A percentile compares a stretch with the other conserved stretches of the same genome.
Evolutionary conservation across 805 yeast species (phyloP).

Genomic region (Metschnikowia arizonensis): DNA sequence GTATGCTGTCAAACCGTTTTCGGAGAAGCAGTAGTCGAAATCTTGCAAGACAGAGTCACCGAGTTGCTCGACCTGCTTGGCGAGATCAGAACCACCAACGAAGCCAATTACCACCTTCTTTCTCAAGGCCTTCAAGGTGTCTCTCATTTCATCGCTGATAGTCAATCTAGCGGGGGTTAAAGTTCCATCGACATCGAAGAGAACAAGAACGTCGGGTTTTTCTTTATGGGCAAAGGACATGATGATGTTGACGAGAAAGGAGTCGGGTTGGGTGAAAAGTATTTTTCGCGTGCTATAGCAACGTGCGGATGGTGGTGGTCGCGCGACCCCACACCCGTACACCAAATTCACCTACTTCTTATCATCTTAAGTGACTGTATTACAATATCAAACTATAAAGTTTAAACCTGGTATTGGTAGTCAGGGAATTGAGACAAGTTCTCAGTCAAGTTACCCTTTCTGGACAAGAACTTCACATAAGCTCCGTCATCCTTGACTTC

Average conservation of each 20-base stretch:
- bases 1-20: slow-evolving; percentile 97
- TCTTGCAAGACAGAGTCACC: slow-evolving; percentile 72
- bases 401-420: slow-evolving; percentile 52
- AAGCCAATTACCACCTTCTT: slow-evolving; percentile 93
- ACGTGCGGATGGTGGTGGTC: slow-evolving; percentile 2
- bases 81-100: slow-evolving; percentile 95
- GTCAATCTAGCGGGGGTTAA: slow-evolving; percentile 92
- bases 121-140: slow-evolving; percentile 69
- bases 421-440: slow-evolving; percentile 95
- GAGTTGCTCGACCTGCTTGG: slow-evolving; percentile 93
- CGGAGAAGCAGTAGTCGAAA: slow-evolving; percentile 95
- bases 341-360: too few relatives aligned
- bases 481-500: slow-evolving; percentile 99
- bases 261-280: too few relatives aligned
- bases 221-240: slow-evolving; percentile 71
- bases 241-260: slow-evolving; percentile 5
- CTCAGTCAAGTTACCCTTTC: slow-evolving; percentile 90
- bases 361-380: not conserved
- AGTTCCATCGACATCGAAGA: slow-evolving; percentile 98
- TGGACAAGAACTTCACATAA: slow-evolving; percentile 96
- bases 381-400: slow-evolving; percentile 12
- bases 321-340: not conserved
- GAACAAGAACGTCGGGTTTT: slow-evolving; percentile 80
- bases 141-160: slow-evolving; percentile 72
- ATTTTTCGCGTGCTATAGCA: slow-evolving; percentile 5